Evolutionary conservation across 1,284 basidiomycete species (phyloP), one percentile per base, ranked within the genome.

Genomic region (Sporisorium exsertum): DNA sequence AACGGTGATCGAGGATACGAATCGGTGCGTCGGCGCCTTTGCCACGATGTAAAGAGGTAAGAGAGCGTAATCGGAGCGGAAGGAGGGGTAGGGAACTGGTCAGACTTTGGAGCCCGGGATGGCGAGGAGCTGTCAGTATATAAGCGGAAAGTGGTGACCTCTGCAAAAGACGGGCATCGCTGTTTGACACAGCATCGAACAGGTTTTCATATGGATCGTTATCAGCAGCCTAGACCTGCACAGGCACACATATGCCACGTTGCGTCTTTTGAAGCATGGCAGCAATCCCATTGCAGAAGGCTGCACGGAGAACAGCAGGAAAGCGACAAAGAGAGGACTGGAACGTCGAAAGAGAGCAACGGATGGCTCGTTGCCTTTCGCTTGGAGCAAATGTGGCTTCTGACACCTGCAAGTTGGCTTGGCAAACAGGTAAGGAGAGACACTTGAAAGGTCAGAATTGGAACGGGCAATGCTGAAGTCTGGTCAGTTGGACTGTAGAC

Each of bases 111-210:
- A 24, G 24, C n/a, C 29, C 29, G 49, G 49, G 49, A 35, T 15
- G 16, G 29, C 12, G 49, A 18, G 18, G 27, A 50, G 27, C 26
- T 16, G 24, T 6, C 9, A 27, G 42, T 47, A 26, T 47, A 47
- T 47, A 47, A 16, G 45, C 45, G 45, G 27, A 47, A 20, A 5
- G 40, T 58, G 58, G 52, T 52, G 47, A 55, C 35, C 32, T 24
- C 50, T 66, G 52, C 47, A 56, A 66, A 47, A 52, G 57, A 47
- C 20, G 46, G 40, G 5, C 20, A 3, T n/a, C n/a, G n/a, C n/a
- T n/a, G n/a, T n/a, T 35, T 47, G 45, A 47, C 45, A 51, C 29
- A 27, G 40, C 26, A 43, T 27, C 42, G 27, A 9, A 22, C 35
- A 35, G 43, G 3, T 32, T 32, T 32, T 10, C 29, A 10, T 10